A percentile compares a stretch with the other conserved stretches of the same genome.
Evolutionary conservation across 1,139 yeast genomes (phyloP).

Genomic region (Geotrichum aggregatum): DNA sequence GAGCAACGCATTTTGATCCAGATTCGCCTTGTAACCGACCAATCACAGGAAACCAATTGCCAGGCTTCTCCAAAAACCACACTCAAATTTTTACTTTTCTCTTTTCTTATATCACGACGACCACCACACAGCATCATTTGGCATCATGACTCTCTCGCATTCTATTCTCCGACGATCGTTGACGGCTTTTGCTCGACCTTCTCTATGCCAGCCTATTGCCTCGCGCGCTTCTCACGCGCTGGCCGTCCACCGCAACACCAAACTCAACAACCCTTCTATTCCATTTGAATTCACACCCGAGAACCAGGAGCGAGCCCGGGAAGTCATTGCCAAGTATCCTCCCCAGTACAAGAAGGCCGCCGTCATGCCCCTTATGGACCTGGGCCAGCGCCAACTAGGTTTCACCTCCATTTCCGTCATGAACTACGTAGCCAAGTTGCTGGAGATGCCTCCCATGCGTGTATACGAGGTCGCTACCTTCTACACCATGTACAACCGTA

Average conservation of each 20-base stretch:
- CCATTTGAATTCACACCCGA: slow-evolving; percentile 75
- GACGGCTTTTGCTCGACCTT: slow-evolving; percentile 12
- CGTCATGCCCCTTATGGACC: slow-evolving; percentile 78
- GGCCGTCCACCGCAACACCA: slow-evolving; percentile 71
- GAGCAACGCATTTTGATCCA: neutral
- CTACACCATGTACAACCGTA: slow-evolving; percentile 87
- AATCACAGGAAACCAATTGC: slow-evolving; percentile 15
- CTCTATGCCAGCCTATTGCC: slow-evolving; percentile 3
- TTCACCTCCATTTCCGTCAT: slow-evolving; percentile 85
- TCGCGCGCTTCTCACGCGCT: slow-evolving; percentile 37
- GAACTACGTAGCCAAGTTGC: slow-evolving; percentile 84
- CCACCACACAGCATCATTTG: slow-evolving; percentile 5
- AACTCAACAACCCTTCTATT: slow-evolving; percentile 60
- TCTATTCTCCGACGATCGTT: slow-evolving; percentile 14
- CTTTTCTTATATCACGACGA: slow-evolving; percentile 1
- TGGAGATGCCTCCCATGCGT: slow-evolving; percentile 93
- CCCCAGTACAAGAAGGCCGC: slow-evolving; percentile 86
- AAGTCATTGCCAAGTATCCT: slow-evolving; percentile 75
- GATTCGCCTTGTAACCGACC: slow-evolving; percentile 1
- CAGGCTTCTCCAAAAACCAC: slow-evolving; percentile 4
- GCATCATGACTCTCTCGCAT: slow-evolving; percentile 19
- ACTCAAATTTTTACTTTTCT: slow-evolving; percentile 4
- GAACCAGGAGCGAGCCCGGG: slow-evolving; percentile 65
- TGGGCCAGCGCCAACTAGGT: slow-evolving; percentile 86
- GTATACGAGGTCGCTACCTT: slow-evolving; percentile 91